A percentile compares a stretch with the other conserved stretches of the same genome.
Conservation (phyloP, 139 green algal genomes). For the Micromonas pusilla region DNA sequence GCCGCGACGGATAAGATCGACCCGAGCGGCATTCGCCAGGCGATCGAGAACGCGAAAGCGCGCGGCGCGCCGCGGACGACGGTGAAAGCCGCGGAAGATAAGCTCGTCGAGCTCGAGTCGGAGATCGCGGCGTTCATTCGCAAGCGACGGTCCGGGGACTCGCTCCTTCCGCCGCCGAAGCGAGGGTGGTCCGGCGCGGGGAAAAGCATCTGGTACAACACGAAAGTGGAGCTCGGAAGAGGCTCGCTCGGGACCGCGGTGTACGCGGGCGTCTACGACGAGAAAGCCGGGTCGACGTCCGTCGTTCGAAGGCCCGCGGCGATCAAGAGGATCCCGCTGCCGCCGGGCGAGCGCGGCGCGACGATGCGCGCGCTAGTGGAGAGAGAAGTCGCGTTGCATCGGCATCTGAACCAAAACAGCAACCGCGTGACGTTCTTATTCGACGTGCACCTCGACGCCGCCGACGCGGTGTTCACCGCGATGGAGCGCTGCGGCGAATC, state of each 20-base stretch:
- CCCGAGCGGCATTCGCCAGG: background rate
- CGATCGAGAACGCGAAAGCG: background rate
- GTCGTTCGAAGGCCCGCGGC: background rate
- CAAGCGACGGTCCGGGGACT: background rate
- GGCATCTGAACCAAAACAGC: background rate
- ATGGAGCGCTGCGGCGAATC: slow-evolving; percentile 15
- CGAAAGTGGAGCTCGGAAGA: background rate
- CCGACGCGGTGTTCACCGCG: background rate
- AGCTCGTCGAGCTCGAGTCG: background rate
- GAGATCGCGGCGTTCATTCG: slow-evolving; percentile 10
- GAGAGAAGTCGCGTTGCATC: slow-evolving; percentile 2
- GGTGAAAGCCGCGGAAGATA: background rate
- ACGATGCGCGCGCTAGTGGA: background rate
- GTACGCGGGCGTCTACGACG: slow-evolving; percentile 13
- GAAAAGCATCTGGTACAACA: slow-evolving; percentile 12
- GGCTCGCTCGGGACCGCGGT: slow-evolving; percentile 5
- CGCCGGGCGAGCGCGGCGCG: background rate
- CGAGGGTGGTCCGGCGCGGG: background rate
- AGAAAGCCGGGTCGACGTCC: background rate
- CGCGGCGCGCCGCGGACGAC: background rate
- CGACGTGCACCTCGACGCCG: slow-evolving; percentile 2
- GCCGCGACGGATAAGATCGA: slow-evolving; percentile 3
- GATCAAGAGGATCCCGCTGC: slow-evolving; percentile 15
- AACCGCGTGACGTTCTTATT: background rate
- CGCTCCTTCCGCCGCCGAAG: slow-evolving; percentile 2